phyloP scores from a whole-genome alignment of 768 basidiomycete genomes.

The Multifurca ochricompacta region DNA sequence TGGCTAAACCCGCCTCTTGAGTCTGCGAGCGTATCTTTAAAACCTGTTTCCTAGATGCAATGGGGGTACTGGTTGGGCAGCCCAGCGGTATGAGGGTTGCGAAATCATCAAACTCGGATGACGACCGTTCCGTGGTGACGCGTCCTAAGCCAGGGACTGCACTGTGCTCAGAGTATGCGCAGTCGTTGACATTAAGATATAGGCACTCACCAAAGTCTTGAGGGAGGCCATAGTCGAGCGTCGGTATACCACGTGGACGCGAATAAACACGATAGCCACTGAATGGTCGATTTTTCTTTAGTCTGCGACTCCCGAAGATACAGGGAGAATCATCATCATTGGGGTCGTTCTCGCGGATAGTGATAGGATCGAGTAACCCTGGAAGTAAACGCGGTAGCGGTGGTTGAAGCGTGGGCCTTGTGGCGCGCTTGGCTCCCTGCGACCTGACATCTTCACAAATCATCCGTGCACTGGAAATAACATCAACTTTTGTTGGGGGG shows the following conservation, averaged over 20 bases:
- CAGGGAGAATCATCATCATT: background rate
- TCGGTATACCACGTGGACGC: background rate
- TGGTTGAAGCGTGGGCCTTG: background rate
- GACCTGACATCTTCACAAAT: background rate
- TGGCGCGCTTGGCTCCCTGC: background rate
- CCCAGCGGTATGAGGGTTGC: background rate
- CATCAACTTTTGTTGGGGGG: too few species aligned
- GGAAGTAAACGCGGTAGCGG: background rate
- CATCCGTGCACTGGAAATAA: background rate
- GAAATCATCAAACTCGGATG: background rate
- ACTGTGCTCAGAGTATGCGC: background rate
- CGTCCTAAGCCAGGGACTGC: constrained; percentile 17
- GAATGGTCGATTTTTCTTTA: background rate
- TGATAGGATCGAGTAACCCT: background rate
- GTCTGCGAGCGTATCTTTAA: too few species aligned
- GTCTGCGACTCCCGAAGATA: background rate
- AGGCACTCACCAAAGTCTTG: background rate
- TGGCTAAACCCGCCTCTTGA: too few species aligned
- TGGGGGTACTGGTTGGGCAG: background rate
- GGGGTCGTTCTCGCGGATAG: background rate
- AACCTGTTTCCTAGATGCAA: background rate
- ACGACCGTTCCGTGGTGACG: background rate
- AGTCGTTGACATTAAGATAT: too few species aligned
- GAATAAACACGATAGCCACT: too few species aligned
- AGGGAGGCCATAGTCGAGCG: background rate